Percentiles rank a stretch among this genome's conserved stretches.
Evolutionary conservation across 148 eudicot genomes (phyloP).

Genomic region (Diospyros kaki): DNA sequence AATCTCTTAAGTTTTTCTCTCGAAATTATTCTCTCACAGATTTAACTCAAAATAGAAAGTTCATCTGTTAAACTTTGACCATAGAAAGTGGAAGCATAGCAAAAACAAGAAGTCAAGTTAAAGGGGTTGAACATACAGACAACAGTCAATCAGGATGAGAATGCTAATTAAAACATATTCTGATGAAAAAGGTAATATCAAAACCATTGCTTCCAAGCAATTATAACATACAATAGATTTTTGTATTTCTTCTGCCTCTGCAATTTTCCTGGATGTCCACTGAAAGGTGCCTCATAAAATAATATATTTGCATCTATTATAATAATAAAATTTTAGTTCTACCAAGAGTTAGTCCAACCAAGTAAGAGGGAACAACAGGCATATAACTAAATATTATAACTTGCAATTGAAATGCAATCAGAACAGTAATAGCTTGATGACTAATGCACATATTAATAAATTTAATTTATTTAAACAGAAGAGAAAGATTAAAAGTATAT

Average conservation of each 20-base stretch:
- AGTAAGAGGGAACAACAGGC: not conserved
- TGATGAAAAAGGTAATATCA: not conserved
- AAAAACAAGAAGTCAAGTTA: not conserved
- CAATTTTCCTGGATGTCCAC: no score
- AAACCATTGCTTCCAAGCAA: not conserved
- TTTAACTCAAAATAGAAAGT: no score
- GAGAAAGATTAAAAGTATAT: slow-evolving; percentile 18
- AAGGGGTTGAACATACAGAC: not conserved
- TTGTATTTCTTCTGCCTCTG: no score
- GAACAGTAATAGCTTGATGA: not conserved
- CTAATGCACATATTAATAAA: not conserved
- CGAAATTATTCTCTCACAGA: no score
- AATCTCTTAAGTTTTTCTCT: no score
- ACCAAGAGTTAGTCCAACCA: not conserved
- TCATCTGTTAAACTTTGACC: no score
- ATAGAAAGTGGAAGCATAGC: not conserved
- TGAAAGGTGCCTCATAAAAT: not conserved
- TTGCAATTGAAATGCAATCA: not conserved
- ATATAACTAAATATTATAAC: not conserved
- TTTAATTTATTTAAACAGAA: not conserved
- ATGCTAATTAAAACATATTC: not conserved
- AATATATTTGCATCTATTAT: not conserved
- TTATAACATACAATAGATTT: no score
- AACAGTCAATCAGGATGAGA: not conserved
- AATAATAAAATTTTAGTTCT: no score